Conservation (phyloP, 176 grass and related monocot species). For the Thalia dealbata region DNA sequence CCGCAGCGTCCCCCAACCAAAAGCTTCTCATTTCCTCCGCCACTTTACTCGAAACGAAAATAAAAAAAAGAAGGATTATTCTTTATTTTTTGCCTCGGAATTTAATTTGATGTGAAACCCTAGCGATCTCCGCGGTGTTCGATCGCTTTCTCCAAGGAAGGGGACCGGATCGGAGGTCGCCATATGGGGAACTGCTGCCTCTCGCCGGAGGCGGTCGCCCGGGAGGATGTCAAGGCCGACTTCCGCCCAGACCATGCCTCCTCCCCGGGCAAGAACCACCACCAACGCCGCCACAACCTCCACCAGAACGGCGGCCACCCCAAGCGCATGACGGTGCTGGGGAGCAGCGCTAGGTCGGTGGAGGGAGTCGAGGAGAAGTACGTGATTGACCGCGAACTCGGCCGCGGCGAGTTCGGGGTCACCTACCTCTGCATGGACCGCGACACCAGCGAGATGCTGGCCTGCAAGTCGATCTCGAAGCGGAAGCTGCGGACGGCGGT, state of each 20-base stretch:
- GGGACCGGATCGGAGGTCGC: not conserved
- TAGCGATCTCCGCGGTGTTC: not conserved
- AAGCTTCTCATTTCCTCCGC: not conserved
- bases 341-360: slow-evolving; percentile 34
- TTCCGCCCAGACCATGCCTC: slow-evolving; percentile 28
- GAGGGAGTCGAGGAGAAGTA: slow-evolving; percentile 85
- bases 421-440: slow-evolving; percentile 94
- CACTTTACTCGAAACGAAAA: not conserved
- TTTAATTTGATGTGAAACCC: slow-evolving; percentile 8
- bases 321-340: slow-evolving; percentile 75
- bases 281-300: slow-evolving; percentile 27
- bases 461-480: slow-evolving; percentile 99
- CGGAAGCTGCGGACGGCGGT: slow-evolving; percentile 81
- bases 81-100: not conserved
- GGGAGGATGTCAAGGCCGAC: slow-evolving; percentile 77
- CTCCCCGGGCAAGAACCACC: slow-evolving; percentile 43
- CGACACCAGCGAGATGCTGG: slow-evolving; percentile 59
- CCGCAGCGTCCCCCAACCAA: not conserved
- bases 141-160: not conserved
- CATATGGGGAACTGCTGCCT: slow-evolving; percentile 93
- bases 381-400: slow-evolving; percentile 69
- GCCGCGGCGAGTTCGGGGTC: slow-evolving; percentile 91
- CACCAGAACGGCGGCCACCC: slow-evolving; percentile 7
- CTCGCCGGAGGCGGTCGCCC: slow-evolving; percentile 71
- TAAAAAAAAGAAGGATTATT: not conserved